Conservation (phyloP, 768 basidiomycete species). For the Calocera viscosa region DNA sequence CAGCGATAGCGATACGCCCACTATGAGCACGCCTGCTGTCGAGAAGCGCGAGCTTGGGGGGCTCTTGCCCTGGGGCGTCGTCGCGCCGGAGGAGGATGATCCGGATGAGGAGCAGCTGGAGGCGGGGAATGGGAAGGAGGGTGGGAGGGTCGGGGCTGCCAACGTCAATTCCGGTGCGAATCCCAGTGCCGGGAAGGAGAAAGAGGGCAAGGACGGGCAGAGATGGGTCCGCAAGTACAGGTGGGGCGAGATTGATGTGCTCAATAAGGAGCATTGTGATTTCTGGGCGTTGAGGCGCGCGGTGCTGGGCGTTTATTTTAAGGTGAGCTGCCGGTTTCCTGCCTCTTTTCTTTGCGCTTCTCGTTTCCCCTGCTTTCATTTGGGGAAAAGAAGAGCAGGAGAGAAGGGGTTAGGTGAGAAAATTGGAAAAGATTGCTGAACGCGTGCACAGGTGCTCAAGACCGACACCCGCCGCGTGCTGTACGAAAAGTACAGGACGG, state of each 20-base stretch:
- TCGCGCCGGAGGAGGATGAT: not conserved
- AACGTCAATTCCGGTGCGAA: too few species aligned
- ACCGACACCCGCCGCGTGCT: slow-evolving; percentile 73
- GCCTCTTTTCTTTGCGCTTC: slow-evolving; percentile 1
- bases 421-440: not conserved
- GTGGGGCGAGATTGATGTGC: slow-evolving; percentile 82
- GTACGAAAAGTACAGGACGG: slow-evolving; percentile 87
- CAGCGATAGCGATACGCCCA: not conserved
- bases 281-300: slow-evolving; percentile 74
- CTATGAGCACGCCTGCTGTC: not conserved
- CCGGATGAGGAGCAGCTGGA: not conserved
- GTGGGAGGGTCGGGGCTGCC: not conserved
- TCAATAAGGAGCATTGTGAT: slow-evolving; percentile 77
- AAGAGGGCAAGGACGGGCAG: not conserved
- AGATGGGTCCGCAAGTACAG: slow-evolving; percentile 49
- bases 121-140: too few species aligned
- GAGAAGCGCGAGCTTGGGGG: not conserved
- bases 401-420: too few species aligned
- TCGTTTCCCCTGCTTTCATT: slow-evolving; percentile 4
- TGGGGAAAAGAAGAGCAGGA: too few species aligned
- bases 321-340: slow-evolving; percentile 38
- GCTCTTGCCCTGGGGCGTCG: not conserved
- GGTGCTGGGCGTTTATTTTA: slow-evolving; percentile 72
- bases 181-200: too few species aligned
- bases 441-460: slow-evolving; percentile 51